These are phyloP conservation scores for Centaurea solstitialis DNA, from an alignment of 129 eudicot genomes.

Conservation along the genomic window DNA sequence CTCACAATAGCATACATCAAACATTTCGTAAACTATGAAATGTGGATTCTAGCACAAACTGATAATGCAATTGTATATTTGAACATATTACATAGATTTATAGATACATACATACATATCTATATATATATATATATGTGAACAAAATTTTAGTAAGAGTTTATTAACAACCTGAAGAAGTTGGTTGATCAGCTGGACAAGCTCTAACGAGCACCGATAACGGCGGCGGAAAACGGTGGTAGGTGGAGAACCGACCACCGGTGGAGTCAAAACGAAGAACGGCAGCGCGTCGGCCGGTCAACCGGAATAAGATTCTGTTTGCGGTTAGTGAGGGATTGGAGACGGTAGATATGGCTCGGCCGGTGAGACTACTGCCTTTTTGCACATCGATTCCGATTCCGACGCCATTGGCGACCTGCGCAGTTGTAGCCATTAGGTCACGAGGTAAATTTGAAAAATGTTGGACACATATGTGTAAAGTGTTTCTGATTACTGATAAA, in stretches of 20 bases:
- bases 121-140: no score
- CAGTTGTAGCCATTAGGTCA: constrained; percentile 52
- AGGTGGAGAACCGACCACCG: constrained; percentile 25
- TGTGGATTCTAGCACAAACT: background rate
- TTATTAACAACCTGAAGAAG: constrained; percentile 54
- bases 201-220: constrained; percentile 31
- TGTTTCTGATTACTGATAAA: no score
- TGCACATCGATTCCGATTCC: constrained; percentile 22
- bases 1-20: background rate
- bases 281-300: constrained; percentile 39
- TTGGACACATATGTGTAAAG: no score
- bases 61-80: background rate
- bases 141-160: background rate
- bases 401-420: constrained; percentile 45
- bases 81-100: background rate
- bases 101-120: no score
- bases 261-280: constrained; percentile 33
- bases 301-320: constrained; percentile 27
- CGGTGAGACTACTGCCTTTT: background rate
- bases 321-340: constrained; percentile 34
- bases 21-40: background rate
- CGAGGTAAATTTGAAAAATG: no score
- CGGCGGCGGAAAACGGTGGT: constrained; percentile 27
- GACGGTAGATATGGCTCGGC: constrained; percentile 31
- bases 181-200: constrained; percentile 49